Percentiles rank a stretch among this genome's conserved stretches.
Conservation (phyloP, 306 rosid genomes). For the Purshia tridentata region DNA sequence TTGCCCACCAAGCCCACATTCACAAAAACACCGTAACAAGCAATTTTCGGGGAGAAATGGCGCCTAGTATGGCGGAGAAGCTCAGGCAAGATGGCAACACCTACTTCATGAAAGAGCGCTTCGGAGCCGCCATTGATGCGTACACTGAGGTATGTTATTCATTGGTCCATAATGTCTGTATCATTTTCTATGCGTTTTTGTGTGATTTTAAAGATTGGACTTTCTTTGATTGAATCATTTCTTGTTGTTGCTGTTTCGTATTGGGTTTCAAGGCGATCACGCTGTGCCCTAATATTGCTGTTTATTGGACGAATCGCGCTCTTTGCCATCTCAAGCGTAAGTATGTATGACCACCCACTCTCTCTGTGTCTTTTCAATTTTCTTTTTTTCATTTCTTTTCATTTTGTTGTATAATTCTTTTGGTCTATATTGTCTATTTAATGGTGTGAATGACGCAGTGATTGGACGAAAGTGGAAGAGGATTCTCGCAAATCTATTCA, state of each 20-base stretch:
- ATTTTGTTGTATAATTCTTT: neutral
- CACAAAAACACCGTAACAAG: neutral
- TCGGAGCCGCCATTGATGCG: conserved; percentile 89
- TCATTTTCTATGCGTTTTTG: neutral
- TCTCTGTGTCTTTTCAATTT: neutral
- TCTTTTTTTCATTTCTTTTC: neutral
- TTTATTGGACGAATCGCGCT: conserved; percentile 90
- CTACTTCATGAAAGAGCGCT: conserved; percentile 75
- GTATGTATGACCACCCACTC: conserved; percentile 53
- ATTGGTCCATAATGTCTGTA: neutral
- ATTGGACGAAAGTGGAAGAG: conserved; percentile 84
- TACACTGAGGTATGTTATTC: conserved; percentile 68
- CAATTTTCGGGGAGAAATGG: conserved; percentile 36
- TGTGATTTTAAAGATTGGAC: conserved; percentile 2
- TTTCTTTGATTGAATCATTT: neutral
- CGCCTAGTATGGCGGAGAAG: conserved; percentile 61
- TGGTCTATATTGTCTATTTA: neutral
- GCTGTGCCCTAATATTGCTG: conserved; percentile 74
- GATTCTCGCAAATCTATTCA: conserved; percentile 82
- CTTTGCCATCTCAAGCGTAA: conserved; percentile 84
- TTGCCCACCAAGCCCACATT: neutral
- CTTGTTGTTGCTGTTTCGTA: neutral
- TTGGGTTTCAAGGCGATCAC: conserved; percentile 57
- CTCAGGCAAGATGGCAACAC: conserved; percentile 65
- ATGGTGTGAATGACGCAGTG: conserved; percentile 43